Base-by-base conservation (phyloP, 2,329 filamentous ascomycete genomes). In the Fusarium veterinarium region DNA sequence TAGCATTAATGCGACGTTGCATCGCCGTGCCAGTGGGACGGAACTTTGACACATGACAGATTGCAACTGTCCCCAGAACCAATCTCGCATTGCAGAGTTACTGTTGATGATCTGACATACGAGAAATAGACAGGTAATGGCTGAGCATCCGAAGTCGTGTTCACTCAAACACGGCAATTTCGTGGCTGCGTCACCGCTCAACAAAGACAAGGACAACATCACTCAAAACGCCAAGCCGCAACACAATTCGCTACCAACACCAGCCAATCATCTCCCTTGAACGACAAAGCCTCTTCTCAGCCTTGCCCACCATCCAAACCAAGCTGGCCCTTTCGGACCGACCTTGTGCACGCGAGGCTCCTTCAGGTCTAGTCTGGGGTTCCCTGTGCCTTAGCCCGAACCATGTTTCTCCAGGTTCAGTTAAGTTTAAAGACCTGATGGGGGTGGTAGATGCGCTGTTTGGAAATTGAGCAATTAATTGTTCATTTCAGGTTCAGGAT, bases 251-350 rank as follows among this genome's bases (percentile, higher is more conserved):
- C 9, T 57, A 33, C 25, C n/a, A 7, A 5, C 4, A 17, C 6
- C n/a, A 45, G 4, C 65, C 68, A 71, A 71, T 67, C 31, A 51
- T 6, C 16, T 12, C 5, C 11, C 13, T 14, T 2, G 0, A 61
- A 41, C 25, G 14, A 6, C 30, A 35, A 20, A 45, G 46, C 56
- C 64, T 56, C 23, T 20, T 61, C 46, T 77, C 75, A 77, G 75
- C 75, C 75, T 77, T 61, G 73, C 45, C 42, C 44, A 35, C 62
- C 37, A 11, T 41, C 53, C 67, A 65, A 56, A 35, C 31, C 20
- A 37, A 41, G 56, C 37, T 68, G 69, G 77, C 77, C 77, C 76
- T 73, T 79, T 79, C 77, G 77, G 77, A 59, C 77, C 77, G 77
- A 78, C 55, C 58, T 51, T 51, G 23, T 56, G 33, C 28, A 35